These are phyloP conservation scores for Quercus berberidifolia DNA, from an alignment of 306 rosid species.

Conservation along the genomic window DNA sequence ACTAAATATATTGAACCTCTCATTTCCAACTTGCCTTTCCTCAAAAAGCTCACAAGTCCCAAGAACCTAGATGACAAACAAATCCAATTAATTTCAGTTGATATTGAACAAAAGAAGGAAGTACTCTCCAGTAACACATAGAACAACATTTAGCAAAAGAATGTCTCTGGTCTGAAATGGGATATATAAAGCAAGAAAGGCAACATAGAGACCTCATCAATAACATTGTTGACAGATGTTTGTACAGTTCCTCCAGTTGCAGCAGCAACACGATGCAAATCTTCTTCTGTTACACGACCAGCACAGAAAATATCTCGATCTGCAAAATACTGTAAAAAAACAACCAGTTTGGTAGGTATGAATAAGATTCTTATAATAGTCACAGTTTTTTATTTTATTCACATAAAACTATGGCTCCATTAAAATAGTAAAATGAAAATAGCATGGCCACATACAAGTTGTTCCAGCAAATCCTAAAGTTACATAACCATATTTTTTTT, in stretches of 20 bases:
- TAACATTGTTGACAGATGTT: conserved; percentile 87
- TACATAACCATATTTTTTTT: not conserved
- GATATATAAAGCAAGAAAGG: not conserved
- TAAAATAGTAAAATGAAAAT: not conserved
- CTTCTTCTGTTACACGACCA: conserved; percentile 97
- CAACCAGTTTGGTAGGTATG: conserved; percentile 3
- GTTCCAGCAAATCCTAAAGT: not conserved
- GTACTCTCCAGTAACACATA: not conserved
- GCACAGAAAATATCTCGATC: conserved; percentile 98
- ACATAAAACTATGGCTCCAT: not conserved
- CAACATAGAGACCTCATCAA: conserved; percentile 67
- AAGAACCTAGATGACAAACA: conserved; percentile 61
- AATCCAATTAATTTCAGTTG: not conserved
- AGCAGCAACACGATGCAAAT: conserved; percentile 88
- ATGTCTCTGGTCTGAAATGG: not conserved
- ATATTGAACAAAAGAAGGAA: not conserved
- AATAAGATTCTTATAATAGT: not conserved
- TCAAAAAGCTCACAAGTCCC: conserved; percentile 93
- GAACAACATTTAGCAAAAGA: not conserved
- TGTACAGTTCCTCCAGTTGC: conserved; percentile 98
- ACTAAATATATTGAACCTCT: conserved; percentile 87
- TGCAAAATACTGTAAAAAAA: conserved; percentile 84
- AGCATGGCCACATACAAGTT: not conserved
- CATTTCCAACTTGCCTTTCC: conserved; percentile 97
- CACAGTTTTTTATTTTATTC: not conserved